These are phyloP conservation scores for Rhizopogon rudus DNA, from an alignment of 768 basidiomycete genomes.

Conservation along the genomic window DNA sequence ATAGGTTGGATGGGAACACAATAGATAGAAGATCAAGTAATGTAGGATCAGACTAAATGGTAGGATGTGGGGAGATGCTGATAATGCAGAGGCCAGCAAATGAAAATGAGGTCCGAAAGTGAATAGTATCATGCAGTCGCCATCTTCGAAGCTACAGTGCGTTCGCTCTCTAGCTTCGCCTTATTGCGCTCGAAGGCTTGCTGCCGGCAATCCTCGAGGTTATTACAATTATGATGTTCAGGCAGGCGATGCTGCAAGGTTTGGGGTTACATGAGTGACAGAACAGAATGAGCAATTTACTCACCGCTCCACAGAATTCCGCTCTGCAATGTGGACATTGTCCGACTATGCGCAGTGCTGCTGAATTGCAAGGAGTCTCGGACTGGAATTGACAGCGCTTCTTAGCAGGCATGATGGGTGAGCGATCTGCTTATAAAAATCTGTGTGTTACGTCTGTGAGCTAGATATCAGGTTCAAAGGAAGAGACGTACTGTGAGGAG, in stretches of 20 bases:
- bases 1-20: neutral
- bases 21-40: conserved; percentile 1
- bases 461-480: neutral
- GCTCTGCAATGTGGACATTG: conserved; percentile 77
- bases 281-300: conserved; percentile 23
- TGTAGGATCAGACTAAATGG: neutral
- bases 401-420: conserved; percentile 65
- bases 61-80: neutral
- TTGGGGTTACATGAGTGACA: conserved; percentile 9
- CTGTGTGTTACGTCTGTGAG: conserved; percentile 3
- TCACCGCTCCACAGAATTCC: conserved; percentile 73
- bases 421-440: neutral
- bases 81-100: neutral
- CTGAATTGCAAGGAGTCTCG: conserved; percentile 59
- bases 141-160: conserved; percentile 85
- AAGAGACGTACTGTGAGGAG: neutral
- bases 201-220: conserved; percentile 79
- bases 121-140: conserved; percentile 53
- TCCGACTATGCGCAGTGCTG: conserved; percentile 79
- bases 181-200: conserved; percentile 89
- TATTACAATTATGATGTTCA: conserved; percentile 81
- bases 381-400: conserved; percentile 76
- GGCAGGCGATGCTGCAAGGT: conserved; percentile 74
- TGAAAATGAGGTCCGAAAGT: neutral
- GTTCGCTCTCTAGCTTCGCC: conserved; percentile 81